Evolutionary conservation across 2,329 filamentous ascomycete genomes (phyloP).

Genomic region (Pestalotiopsis sp.): DNA sequence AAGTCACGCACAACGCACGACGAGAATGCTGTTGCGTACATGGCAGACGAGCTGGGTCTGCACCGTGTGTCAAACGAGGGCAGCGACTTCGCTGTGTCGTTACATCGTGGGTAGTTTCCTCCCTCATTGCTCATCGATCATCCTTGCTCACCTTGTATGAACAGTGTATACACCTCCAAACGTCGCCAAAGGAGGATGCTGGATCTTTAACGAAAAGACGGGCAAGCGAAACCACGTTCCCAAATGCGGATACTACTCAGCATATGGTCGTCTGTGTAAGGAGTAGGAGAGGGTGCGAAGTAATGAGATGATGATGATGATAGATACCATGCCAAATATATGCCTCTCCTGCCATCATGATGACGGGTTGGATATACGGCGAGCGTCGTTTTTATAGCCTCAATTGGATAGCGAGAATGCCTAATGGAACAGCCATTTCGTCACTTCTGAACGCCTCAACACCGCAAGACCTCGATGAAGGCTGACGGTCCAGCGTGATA

Average conservation of each 20-base stretch:
- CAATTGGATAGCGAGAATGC: background rate
- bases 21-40: slow-evolving; percentile 81
- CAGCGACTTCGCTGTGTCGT: slow-evolving; percentile 76
- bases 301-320: slow-evolving; percentile 5
- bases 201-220: slow-evolving; percentile 77
- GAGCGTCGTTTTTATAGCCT: background rate
- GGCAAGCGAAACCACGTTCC: slow-evolving; percentile 72
- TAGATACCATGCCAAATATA: background rate
- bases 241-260: slow-evolving; percentile 73
- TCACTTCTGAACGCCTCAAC: background rate
- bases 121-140: slow-evolving; percentile 4
- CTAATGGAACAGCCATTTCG: background rate
- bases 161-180: slow-evolving; percentile 85
- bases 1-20: slow-evolving; percentile 69
- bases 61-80: slow-evolving; percentile 81
- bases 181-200: slow-evolving; percentile 78
- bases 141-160: slow-evolving; percentile 16
- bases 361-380: background rate
- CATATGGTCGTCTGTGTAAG: slow-evolving; percentile 52
- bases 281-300: slow-evolving; percentile 18
- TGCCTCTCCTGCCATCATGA: background rate
- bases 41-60: slow-evolving; percentile 86
- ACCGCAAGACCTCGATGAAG: background rate
- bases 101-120: slow-evolving; percentile 62
- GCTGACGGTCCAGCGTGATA: background rate